A percentile compares a stretch with the other conserved stretches of the same genome.
Conservation (phyloP, 1,139 yeast genomes). For the Saccharomycopsis hybrid region DNA sequence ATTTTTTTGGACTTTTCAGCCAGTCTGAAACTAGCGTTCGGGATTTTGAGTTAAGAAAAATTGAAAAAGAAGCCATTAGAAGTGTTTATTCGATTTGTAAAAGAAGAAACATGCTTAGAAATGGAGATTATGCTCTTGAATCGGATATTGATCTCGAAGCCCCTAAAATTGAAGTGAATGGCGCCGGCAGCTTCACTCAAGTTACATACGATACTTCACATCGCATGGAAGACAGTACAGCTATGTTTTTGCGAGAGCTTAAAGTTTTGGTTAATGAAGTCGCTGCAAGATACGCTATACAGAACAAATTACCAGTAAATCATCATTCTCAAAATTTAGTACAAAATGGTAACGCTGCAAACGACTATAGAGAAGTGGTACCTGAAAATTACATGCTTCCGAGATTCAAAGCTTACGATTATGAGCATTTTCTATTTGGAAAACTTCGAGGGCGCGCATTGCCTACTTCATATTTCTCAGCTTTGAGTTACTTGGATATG, state of each 20-base stretch:
- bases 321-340: conserved; percentile 13
- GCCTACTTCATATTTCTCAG: conserved; percentile 28
- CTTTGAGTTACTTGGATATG: conserved; percentile 27
- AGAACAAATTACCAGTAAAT: conserved; percentile 24
- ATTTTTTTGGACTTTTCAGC: conserved; percentile 9
- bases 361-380: conserved; percentile 20
- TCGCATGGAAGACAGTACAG: not conserved
- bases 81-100: conserved; percentile 12
- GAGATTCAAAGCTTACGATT: conserved; percentile 28
- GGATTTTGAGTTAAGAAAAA: not conserved
- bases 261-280: conserved; percentile 27
- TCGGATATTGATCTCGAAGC: conserved; percentile 2
- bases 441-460: conserved; percentile 29
- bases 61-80: conserved; percentile 10
- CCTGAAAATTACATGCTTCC: conserved; percentile 24
- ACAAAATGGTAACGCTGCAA: conserved; percentile 1
- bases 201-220: not conserved
- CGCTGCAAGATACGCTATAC: conserved; percentile 24
- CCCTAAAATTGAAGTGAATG: not conserved
- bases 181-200: not conserved
- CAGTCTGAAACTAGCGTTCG: not conserved
- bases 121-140: conserved; percentile 10
- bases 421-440: conserved; percentile 29
- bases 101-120: conserved; percentile 7
- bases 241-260: conserved; percentile 24